Percentiles rank a stretch among this genome's conserved stretches.
These are phyloP conservation scores for Geotrichum cucujoidarum DNA, from an alignment of 1,139 yeast species.

Conservation along the genomic window DNA sequence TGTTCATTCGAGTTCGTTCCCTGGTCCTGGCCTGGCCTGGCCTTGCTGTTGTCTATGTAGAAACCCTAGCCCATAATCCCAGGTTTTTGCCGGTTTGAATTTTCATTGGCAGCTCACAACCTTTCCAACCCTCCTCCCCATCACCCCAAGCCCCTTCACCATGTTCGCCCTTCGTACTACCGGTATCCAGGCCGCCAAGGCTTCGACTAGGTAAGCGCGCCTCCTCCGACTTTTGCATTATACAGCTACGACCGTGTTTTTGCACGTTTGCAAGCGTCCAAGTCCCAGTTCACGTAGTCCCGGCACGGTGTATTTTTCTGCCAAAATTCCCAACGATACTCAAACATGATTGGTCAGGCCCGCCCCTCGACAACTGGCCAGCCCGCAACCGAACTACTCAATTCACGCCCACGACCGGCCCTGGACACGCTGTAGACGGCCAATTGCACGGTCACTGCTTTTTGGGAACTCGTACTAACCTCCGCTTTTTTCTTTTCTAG, in stretches of 20 bases:
- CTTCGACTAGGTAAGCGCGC: constrained; percentile 26
- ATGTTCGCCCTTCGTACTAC: constrained; percentile 34
- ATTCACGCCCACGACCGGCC: background rate
- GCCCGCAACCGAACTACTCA: background rate
- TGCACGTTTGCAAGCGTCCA: background rate
- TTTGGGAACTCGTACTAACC: background rate
- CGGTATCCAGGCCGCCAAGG: constrained; percentile 27
- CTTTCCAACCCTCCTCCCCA: constrained; percentile 3
- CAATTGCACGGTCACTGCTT: background rate
- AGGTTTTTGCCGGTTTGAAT: background rate
- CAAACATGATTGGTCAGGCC: constrained; percentile 15
- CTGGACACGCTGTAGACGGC: background rate
- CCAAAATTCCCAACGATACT: constrained; percentile 10
- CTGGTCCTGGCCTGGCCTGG: too few species aligned
- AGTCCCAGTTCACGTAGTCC: too few species aligned
- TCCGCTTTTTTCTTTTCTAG: constrained; percentile 39
- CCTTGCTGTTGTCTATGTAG: background rate
- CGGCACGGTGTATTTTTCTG: too few species aligned
- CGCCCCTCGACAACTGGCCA: background rate
- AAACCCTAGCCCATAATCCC: background rate
- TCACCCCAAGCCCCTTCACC: constrained; percentile 11
- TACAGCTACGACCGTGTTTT: background rate
- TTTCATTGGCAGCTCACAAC: constrained; percentile 12
- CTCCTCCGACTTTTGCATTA: background rate
- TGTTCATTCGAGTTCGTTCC: too few species aligned